phyloP scores from a whole-genome alignment of 75 land plant species.

The Sequoiadendron giganteum region DNA sequence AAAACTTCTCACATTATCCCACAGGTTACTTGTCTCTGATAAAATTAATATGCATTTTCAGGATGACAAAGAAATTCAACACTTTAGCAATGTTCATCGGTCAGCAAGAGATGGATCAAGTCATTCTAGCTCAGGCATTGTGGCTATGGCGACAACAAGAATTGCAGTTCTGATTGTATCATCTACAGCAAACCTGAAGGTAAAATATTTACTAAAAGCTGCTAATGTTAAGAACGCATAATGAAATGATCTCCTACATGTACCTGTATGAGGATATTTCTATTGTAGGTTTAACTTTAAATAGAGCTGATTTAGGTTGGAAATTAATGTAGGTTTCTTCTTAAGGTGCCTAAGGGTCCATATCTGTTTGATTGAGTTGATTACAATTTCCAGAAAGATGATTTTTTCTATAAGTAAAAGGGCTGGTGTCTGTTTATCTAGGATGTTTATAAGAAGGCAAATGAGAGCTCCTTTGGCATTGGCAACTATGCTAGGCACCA shows the following conservation, averaged over 20 bases:
- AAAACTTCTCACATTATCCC: background rate
- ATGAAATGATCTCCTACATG: background rate
- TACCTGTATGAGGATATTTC: background rate
- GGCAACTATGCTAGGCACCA: background rate
- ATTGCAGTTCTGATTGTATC: conserved; percentile 51
- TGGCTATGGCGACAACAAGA: conserved; percentile 37
- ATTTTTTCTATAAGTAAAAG: background rate
- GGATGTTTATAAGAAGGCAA: background rate
- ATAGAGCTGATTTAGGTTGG: background rate
- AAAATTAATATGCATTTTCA: background rate
- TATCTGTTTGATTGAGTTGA: background rate
- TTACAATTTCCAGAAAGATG: background rate
- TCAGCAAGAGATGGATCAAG: background rate
- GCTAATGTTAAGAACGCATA: background rate
- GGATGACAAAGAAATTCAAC: conserved; percentile 5
- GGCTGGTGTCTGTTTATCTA: background rate
- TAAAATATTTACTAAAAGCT: conserved; percentile 13
- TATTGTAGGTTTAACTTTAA: background rate
- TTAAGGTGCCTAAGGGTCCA: background rate
- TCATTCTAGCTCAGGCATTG: conserved; percentile 8
- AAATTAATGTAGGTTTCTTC: background rate
- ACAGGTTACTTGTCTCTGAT: background rate
- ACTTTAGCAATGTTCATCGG: background rate
- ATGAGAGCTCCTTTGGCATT: background rate
- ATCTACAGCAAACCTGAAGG: conserved; percentile 23